These are phyloP conservation scores for Monosporozyma solicola DNA, from an alignment of 805 yeast genomes.

Conservation along the genomic window DNA sequence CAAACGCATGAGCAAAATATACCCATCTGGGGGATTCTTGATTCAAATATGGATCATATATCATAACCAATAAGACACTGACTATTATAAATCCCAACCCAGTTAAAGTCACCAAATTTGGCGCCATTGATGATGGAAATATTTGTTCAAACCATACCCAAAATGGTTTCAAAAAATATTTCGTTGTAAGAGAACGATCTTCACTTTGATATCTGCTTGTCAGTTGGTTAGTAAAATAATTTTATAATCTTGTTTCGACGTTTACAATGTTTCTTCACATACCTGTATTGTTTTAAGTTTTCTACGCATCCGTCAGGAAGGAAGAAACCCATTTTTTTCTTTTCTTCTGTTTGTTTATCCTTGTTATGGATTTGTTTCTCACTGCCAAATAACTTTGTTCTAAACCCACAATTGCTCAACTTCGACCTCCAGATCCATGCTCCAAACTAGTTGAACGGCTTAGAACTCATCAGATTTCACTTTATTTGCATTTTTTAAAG, in stretches of 20 bases:
- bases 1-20: slow-evolving; percentile 67
- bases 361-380: too few relatives aligned
- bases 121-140: slow-evolving; percentile 85
- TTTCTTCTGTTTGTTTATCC: background rate
- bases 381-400: background rate
- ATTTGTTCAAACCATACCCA: slow-evolving; percentile 64
- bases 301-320: slow-evolving; percentile 44
- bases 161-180: slow-evolving; percentile 69
- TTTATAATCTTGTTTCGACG: background rate
- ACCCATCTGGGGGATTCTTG: slow-evolving; percentile 64
- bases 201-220: slow-evolving; percentile 52
- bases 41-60: slow-evolving; percentile 61
- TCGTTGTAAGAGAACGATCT: slow-evolving; percentile 72
- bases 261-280: slow-evolving; percentile 12
- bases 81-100: slow-evolving; percentile 67
- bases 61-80: slow-evolving; percentile 56
- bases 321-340: slow-evolving; percentile 49
- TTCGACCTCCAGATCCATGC: too few relatives aligned
- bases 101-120: slow-evolving; percentile 77
- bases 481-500: background rate
- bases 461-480: background rate
- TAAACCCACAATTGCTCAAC: too few relatives aligned
- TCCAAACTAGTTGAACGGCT: too few relatives aligned
- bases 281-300: slow-evolving; percentile 47
- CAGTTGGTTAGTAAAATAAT: background rate